Base-by-base conservation (phyloP, 2,329 filamentous ascomycete genomes). In the Fonsecaea monophora region DNA sequence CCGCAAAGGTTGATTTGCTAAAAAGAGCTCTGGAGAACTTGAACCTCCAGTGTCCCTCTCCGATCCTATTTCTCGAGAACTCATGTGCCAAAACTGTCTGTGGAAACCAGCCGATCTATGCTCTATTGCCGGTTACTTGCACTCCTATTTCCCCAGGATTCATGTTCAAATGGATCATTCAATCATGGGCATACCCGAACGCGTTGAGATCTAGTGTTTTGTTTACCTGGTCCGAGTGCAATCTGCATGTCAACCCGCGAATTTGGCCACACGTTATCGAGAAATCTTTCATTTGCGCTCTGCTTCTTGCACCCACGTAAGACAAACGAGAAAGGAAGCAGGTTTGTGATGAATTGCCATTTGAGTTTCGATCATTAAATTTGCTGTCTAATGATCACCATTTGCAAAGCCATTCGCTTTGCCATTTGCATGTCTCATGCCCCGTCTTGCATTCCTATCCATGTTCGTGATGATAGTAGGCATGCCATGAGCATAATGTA, bases 401-500 rank as follows among this genome's bases (percentile, higher is more conserved):
- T 48, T 65, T 54, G 68, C 68, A 68, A 66, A 68, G 61, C 68
- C 40, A 34, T 67, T 66, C 72, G 68, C 73, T 72, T 72, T 74
- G 74, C 75, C 76, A 73, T 74, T 76, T 74, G 77, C 79, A 78
- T 79, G 56, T 63, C 67, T 70, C 69, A 69, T 71, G 61, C 68
- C 67, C 65, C 65, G 50, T 71, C 66, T 65, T 68, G 66, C 71
- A 71, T 69, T 66, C 66, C 65, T 68, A 70, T 67, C 70, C 71
- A 71, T 73, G 67, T 64, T 71, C 70, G 70, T 71, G 69, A 84
- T 66, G 68, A 72, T 71, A 68, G 59, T 67, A 68, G 62, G 64
- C 61, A 67, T 83, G 81, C 59, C 80, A 80, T 81, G 80, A 83
- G 83, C 82, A 83, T 86, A 87, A 86, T 87, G 81, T 87, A 87